Evolutionary conservation across 305 asterid genomes (phyloP).

Genomic region (Fraxinus ornus): DNA sequence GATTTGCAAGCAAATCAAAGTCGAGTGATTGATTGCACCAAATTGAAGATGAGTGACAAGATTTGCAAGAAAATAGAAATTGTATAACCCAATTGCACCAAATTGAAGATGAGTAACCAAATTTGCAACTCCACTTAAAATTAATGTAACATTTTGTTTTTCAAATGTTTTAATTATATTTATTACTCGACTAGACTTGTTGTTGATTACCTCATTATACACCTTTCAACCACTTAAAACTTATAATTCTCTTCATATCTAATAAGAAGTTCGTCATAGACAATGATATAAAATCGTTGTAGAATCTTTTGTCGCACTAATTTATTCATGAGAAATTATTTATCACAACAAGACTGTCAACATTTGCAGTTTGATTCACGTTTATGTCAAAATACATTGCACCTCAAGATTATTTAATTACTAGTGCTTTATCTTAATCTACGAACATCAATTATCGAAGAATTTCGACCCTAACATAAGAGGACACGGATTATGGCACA

Average conservation of each 20-base stretch:
- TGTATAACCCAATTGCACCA: neutral
- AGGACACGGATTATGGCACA: neutral
- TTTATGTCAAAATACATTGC: conserved; percentile 17
- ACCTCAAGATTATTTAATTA: neutral
- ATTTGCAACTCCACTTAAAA: neutral
- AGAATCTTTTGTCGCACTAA: neutral
- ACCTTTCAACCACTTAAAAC: neutral
- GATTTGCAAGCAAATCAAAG: neutral
- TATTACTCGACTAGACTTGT: conserved; percentile 21
- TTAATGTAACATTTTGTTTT: neutral
- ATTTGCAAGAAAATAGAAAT: neutral
- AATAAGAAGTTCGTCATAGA: neutral
- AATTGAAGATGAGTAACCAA: neutral
- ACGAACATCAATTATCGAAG: neutral
- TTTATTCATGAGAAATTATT: neutral
- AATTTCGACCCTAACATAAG: neutral
- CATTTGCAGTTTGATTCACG: conserved; percentile 19
- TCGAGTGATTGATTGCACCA: neutral
- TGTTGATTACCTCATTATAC: conserved; percentile 15
- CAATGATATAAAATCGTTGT: neutral
- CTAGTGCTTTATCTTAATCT: neutral
- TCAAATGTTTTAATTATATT: neutral
- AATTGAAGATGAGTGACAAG: neutral
- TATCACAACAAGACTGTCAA: conserved; percentile 1
- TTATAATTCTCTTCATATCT: neutral